A percentile compares a stretch with the other conserved stretches of the same genome.
Evolutionary conservation across 2,329 filamentous ascomycete genomes (phyloP).

Genomic region (Fusarium sp.): DNA sequence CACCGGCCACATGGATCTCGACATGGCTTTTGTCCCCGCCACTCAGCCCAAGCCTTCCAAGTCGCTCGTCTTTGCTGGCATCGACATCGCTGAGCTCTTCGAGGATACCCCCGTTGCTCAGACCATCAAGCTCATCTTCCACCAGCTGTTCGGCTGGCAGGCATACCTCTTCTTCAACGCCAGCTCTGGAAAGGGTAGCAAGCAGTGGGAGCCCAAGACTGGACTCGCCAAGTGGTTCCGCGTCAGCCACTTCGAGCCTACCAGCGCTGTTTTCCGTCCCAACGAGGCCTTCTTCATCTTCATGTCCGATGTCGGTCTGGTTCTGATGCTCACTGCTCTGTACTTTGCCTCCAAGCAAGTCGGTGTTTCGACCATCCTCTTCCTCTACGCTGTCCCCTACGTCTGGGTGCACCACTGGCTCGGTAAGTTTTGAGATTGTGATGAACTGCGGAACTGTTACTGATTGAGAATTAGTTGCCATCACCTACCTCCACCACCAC

Average conservation of each 20-base stretch:
- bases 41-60: slow-evolving; percentile 57
- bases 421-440: slow-evolving; percentile 57
- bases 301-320: slow-evolving; percentile 73
- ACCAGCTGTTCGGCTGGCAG: slow-evolving; percentile 77
- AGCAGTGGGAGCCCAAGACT: slow-evolving; percentile 59
- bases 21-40: slow-evolving; percentile 75
- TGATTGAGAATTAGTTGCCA: slow-evolving; percentile 67
- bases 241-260: slow-evolving; percentile 73
- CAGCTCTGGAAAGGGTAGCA: slow-evolving; percentile 64
- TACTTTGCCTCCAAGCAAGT: slow-evolving; percentile 67
- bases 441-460: background rate
- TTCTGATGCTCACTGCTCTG: slow-evolving; percentile 65
- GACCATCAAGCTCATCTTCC: slow-evolving; percentile 68
- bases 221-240: slow-evolving; percentile 57
- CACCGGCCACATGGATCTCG: slow-evolving; percentile 77
- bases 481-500: slow-evolving; percentile 83
- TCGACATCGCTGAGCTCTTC: slow-evolving; percentile 67
- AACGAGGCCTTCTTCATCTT: slow-evolving; percentile 70
- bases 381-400: slow-evolving; percentile 76
- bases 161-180: slow-evolving; percentile 74
- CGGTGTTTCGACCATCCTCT: slow-evolving; percentile 69
- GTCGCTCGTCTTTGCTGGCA: slow-evolving; percentile 54
- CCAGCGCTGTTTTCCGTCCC: slow-evolving; percentile 72
- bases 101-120: slow-evolving; percentile 75
- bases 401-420: slow-evolving; percentile 81